phyloP scores from a whole-genome alignment of 768 basidiomycete genomes.

The Coprinopsis strossmayeri region DNA sequence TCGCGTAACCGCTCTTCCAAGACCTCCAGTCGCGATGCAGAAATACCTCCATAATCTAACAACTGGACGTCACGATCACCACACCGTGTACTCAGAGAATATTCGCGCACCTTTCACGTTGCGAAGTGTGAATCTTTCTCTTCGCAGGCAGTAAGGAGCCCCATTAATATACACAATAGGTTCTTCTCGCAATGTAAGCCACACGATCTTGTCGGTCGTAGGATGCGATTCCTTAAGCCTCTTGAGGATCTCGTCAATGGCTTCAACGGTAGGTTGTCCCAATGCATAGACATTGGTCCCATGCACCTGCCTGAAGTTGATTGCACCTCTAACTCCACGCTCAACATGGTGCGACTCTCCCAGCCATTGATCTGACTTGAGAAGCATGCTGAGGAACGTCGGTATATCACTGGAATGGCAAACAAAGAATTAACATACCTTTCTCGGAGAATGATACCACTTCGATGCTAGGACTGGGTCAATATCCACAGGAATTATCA shows the following conservation, averaged over 20 bases:
- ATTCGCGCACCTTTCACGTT: constrained; percentile 82
- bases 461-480: constrained; percentile 60
- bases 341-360: constrained; percentile 61
- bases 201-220: constrained; percentile 57
- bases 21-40: constrained; percentile 79
- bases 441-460: constrained; percentile 90
- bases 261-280: constrained; percentile 87
- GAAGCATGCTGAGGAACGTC: constrained; percentile 78
- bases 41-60: constrained; percentile 91
- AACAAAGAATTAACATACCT: constrained; percentile 37
- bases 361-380: constrained; percentile 93
- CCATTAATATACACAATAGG: constrained; percentile 93
- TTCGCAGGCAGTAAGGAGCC: constrained; percentile 80
- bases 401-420: not conserved
- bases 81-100: not conserved
- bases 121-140: constrained; percentile 79
- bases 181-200: constrained; percentile 93
- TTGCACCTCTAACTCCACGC: constrained; percentile 80
- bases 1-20: constrained; percentile 86
- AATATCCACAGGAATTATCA: not conserved
- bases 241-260: constrained; percentile 72
- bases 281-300: constrained; percentile 83
- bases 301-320: constrained; percentile 86
- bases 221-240: constrained; percentile 59
- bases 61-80: not conserved